Conservation (phyloP, 176 grass and related monocot species). For the Juncus effusus region DNA sequence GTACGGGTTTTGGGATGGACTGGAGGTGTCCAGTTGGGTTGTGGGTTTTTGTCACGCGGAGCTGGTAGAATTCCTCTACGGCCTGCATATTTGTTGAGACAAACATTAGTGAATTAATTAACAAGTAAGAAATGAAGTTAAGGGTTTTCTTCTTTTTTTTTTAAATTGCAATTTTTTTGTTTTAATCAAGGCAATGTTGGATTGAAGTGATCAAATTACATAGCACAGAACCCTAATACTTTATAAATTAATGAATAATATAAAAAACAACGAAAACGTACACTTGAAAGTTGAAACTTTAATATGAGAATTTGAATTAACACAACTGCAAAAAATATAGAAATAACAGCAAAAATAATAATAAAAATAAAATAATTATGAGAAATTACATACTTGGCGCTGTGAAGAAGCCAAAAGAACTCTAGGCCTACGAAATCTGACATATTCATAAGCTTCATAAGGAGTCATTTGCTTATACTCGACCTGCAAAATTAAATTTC, state of each 20-base stretch:
- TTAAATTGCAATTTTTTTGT: constrained; percentile 2
- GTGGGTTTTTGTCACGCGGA: constrained; percentile 44
- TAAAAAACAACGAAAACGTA: too few relatives aligned
- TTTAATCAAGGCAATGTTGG: neutral
- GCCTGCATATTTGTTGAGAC: constrained; percentile 40
- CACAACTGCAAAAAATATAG: too few relatives aligned
- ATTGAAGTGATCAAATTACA: too few relatives aligned
- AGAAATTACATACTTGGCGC: constrained; percentile 46
- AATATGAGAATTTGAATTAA: too few relatives aligned
- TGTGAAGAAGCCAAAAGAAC: constrained; percentile 81
- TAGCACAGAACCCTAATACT: too few relatives aligned
- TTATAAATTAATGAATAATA: too few relatives aligned
- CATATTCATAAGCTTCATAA: constrained; percentile 64
- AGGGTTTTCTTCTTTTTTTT: neutral
- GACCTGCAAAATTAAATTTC: constrained; percentile 46
- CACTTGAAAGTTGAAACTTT: too few relatives aligned
- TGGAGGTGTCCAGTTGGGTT: constrained; percentile 23
- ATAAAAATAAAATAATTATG: constrained; percentile 4
- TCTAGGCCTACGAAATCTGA: constrained; percentile 68
- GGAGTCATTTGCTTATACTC: constrained; percentile 88
- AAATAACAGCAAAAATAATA: neutral
- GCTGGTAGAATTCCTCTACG: constrained; percentile 67
- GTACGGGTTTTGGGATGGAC: constrained; percentile 28
- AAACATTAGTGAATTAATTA: neutral
- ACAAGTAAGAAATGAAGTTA: neutral